A percentile compares a stretch with the other conserved stretches of the same genome.
Conservation (phyloP, 129 eudicot genomes). For the Calendula officinalis region DNA sequence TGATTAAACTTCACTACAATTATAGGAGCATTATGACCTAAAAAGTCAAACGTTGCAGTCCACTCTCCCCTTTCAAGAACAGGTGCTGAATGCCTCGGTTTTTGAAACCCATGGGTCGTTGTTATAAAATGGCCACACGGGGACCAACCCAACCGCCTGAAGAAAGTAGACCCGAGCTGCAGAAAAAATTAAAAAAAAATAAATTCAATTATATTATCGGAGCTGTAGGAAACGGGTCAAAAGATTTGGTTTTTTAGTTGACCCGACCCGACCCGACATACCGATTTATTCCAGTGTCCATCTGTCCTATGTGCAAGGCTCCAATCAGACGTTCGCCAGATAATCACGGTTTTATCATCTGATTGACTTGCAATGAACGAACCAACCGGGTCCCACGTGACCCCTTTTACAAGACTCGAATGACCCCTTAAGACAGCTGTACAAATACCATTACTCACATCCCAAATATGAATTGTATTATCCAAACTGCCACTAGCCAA, state of each 20-base stretch:
- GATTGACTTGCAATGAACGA: conserved; percentile 98
- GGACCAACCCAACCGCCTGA: conserved; percentile 99
- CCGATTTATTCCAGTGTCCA: conserved; percentile 99
- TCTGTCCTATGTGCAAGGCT: conserved; percentile 94
- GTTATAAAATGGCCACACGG: conserved; percentile 99
- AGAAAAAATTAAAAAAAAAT: not conserved
- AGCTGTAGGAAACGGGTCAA: no score
- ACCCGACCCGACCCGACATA: conserved; percentile 27
- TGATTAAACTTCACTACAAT: conserved; percentile 92
- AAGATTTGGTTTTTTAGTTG: not conserved
- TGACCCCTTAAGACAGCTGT: conserved; percentile 97
- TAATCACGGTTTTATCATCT: conserved; percentile 95
- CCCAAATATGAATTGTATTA: conserved; percentile 94
- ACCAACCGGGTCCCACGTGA: conserved; percentile 98
- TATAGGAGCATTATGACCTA: conserved; percentile 97
- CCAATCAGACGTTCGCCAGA: conserved; percentile 99
- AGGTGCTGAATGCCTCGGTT: conserved; percentile 99
- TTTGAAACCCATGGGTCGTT: conserved; percentile 95
- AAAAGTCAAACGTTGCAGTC: conserved; percentile 96
- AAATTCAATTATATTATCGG: not conserved
- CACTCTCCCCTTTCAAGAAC: conserved; percentile 98
- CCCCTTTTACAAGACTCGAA: conserved; percentile 97
- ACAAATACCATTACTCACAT: conserved; percentile 86
- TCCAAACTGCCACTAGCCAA: conserved; percentile 98
- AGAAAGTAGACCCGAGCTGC: conserved; percentile 98